These are phyloP conservation scores for Avena eriantha DNA, from an alignment of 176 grass and related monocot genomes.

Conservation along the genomic window DNA sequence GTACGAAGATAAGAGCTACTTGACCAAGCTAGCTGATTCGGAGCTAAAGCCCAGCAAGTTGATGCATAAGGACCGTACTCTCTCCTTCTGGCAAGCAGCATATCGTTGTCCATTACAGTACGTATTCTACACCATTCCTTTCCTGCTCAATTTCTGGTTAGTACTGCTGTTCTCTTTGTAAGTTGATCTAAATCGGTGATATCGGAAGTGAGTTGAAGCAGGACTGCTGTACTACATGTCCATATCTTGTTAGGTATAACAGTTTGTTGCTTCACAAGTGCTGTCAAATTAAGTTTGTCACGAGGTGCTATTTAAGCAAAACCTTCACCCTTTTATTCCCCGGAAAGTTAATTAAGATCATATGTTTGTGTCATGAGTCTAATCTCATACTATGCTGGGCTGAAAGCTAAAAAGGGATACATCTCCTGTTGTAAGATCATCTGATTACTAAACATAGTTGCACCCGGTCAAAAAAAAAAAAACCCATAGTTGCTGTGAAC, in stretches of 20 bases:
- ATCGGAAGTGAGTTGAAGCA: slow-evolving; percentile 27
- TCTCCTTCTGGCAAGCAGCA: slow-evolving; percentile 33
- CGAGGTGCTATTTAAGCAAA: slow-evolving; percentile 24
- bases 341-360: background rate
- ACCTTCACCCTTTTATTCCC: background rate
- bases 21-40: slow-evolving; percentile 44
- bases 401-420: background rate
- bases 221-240: slow-evolving; percentile 6
- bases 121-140: slow-evolving; percentile 40
- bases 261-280: slow-evolving; percentile 38
- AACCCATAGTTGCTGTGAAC: background rate
- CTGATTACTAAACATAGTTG: background rate
- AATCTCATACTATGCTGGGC: background rate
- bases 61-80: slow-evolving; percentile 15
- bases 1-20: slow-evolving; percentile 45
- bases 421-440: background rate
- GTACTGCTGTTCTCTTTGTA: background rate
- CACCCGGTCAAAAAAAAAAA: too few relatives aligned
- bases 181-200: background rate
- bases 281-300: slow-evolving; percentile 15
- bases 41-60: slow-evolving; percentile 33
- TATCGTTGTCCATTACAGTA: slow-evolving; percentile 47
- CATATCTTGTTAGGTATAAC: slow-evolving; percentile 30
- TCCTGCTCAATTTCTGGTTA: slow-evolving; percentile 32
- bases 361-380: background rate